Conservation (phyloP, 2,329 filamentous ascomycete species). For the Ilyonectria sp. region DNA sequence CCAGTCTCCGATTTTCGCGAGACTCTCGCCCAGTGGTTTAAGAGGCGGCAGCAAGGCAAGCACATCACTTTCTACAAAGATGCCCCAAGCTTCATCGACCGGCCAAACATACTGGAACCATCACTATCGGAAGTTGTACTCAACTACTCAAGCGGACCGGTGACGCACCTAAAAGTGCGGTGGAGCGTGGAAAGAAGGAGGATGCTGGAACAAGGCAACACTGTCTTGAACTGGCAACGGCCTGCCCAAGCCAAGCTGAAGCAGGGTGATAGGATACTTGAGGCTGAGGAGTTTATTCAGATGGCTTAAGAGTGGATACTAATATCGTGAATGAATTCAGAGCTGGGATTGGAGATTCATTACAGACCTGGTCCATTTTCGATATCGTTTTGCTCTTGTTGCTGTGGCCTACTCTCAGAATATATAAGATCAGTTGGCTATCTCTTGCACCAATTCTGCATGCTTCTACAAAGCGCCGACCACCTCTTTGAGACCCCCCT, state of each 20-base stretch:
- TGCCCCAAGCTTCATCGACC: conserved; percentile 42
- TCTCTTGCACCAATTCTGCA: no score
- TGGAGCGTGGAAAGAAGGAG: conserved; percentile 20
- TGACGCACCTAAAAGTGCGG: background rate
- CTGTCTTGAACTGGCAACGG: conserved; percentile 32
- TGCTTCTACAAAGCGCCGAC: no score
- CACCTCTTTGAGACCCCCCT: no score
- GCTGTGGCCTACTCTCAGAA: no score
- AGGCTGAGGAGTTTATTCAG: conserved; percentile 13
- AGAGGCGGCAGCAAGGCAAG: conserved; percentile 9
- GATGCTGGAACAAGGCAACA: conserved; percentile 12
- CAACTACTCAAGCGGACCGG: background rate
- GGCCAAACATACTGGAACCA: conserved; percentile 30
- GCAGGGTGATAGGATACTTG: conserved; percentile 6
- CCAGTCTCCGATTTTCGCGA: conserved; percentile 49
- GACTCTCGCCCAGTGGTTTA: conserved; percentile 47
- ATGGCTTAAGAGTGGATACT: no score
- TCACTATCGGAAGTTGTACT: conserved; percentile 7
- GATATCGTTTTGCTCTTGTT: no score
- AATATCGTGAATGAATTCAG: no score
- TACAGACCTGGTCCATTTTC: no score
- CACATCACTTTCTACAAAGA: conserved; percentile 29
- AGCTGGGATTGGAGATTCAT: no score
- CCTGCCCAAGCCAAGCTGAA: conserved; percentile 15
- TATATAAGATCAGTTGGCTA: no score